Base-by-base conservation (phyloP, 2,329 filamentous ascomycete species). In the Sordariomycetes sp. region DNA sequence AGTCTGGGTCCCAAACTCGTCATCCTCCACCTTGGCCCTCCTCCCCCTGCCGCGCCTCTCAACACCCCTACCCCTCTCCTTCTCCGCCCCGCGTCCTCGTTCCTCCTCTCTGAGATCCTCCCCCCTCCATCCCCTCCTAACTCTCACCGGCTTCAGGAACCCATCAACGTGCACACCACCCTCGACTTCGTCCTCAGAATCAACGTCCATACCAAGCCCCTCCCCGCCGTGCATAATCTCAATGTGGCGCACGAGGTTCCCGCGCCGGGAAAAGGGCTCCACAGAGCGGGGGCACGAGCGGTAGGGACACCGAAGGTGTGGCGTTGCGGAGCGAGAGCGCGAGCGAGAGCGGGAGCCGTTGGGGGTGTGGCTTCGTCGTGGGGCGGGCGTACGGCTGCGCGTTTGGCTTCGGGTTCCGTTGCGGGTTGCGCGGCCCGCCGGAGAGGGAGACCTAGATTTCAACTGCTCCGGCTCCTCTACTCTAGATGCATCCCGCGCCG, bases 131-230 rank as follows among this genome's bases (percentile, higher is more conserved):
- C 77, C 78, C 51, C 64, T 69, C 7, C 73, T 69, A 1, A 72
- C 67, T 58, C 72, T 70, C 56, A 88, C 75, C 3, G 78, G 76
- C 64, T 74, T 72, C 62, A 89, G 62, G 63, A 86, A 89, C 0
- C 85, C 82, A 66, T 89, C 85, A 1, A 82, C 76, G 62, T 88
- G 85, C 22, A 88, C 81, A 0, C 75, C 84, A 0, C 84, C 85
- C 10, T 75, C 62, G 63, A 82, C 77, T 63, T 83, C 80, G 58
- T 76, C 78, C 63, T 73, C 77, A 59, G 75, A 72, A 22, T 71
- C 70, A 35, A 65, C 61, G 22, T 71, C 66, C 39, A 71, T 63
- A 22, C 70, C 66, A 34, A 71, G 20, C 32, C 17, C 35, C 35
- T 34, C 58, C 68, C 66, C 67, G n/a, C 67, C 66, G 59, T 75